Evolutionary conservation across 176 grass and related monocot genomes (phyloP).

Genomic region (Aechmea fasciata): DNA sequence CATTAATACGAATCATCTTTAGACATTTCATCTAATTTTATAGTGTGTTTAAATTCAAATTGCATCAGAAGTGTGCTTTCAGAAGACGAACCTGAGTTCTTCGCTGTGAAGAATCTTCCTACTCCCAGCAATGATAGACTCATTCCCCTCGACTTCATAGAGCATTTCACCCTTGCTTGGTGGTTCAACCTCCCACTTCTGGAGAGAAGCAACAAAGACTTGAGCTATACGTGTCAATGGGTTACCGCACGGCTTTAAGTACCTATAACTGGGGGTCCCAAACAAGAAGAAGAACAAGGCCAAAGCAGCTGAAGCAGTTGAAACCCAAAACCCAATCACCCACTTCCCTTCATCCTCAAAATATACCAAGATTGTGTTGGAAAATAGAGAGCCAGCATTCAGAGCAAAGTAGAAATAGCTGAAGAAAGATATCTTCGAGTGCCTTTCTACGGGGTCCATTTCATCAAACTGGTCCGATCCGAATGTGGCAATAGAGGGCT

Average conservation of each 20-base stretch:
- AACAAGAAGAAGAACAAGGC: conserved; percentile 63
- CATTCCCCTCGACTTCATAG: conserved; percentile 43
- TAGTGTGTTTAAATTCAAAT: neutral
- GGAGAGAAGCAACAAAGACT: conserved; percentile 51
- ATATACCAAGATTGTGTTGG: conserved; percentile 75
- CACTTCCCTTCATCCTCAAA: conserved; percentile 60
- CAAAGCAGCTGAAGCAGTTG: conserved; percentile 35
- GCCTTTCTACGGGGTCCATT: conserved; percentile 44
- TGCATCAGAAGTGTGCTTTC: neutral
- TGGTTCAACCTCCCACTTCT: conserved; percentile 40
- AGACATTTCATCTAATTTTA: neutral
- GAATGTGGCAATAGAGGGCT: conserved; percentile 73
- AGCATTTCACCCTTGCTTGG: conserved; percentile 30
- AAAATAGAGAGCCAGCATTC: conserved; percentile 63
- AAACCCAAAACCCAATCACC: conserved; percentile 76
- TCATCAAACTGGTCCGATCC: conserved; percentile 87
- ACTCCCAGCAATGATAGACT: conserved; percentile 27
- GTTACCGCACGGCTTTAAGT: conserved; percentile 68
- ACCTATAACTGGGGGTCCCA: conserved; percentile 53
- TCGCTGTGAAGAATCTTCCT: conserved; percentile 61
- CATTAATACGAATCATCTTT: neutral
- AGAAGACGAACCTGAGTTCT: conserved; percentile 23
- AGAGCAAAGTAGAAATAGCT: conserved; percentile 92
- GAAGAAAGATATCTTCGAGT: conserved; percentile 76
- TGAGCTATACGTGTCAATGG: conserved; percentile 65